Percentiles rank a stretch among this genome's conserved stretches.
These are phyloP conservation scores for Jatropha multifida DNA, from an alignment of 441 rosid genomes.

Conservation along the genomic window DNA sequence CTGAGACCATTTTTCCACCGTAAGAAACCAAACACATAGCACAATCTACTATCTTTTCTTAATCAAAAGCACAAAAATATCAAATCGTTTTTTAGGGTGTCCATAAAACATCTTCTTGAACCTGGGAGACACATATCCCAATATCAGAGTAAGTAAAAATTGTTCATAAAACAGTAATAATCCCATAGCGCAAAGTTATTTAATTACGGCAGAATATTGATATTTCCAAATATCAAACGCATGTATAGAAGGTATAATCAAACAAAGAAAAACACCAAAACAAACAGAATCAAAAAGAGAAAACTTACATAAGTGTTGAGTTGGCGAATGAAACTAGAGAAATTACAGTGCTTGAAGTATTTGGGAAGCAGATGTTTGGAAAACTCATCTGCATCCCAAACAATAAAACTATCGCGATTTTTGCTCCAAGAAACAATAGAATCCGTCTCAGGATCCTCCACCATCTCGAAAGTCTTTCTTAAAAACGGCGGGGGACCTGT, in stretches of 20 bases:
- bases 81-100: not conserved
- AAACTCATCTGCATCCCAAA: slow-evolving; percentile 66
- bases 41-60: not conserved
- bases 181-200: not conserved
- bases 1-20: slow-evolving; percentile 34
- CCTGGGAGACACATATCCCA: not conserved
- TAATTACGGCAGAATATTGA: not conserved
- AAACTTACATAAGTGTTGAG: slow-evolving; percentile 69
- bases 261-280: not conserved
- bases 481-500: slow-evolving; percentile 63
- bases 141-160: not conserved
- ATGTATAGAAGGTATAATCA: not conserved
- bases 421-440: slow-evolving; percentile 58
- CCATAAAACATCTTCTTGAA: not conserved
- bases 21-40: slow-evolving; percentile 8
- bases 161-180: not conserved
- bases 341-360: slow-evolving; percentile 76
- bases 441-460: slow-evolving; percentile 58
- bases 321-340: slow-evolving; percentile 79
- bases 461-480: slow-evolving; percentile 63
- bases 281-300: too few species aligned
- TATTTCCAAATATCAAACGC: not conserved
- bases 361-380: slow-evolving; percentile 54
- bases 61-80: not conserved
- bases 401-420: slow-evolving; percentile 52